A percentile compares a stretch with the other conserved stretches of the same genome.
phyloP scores from a whole-genome alignment of 2,329 filamentous ascomycete species.

The Mollisiaceae sp. region DNA sequence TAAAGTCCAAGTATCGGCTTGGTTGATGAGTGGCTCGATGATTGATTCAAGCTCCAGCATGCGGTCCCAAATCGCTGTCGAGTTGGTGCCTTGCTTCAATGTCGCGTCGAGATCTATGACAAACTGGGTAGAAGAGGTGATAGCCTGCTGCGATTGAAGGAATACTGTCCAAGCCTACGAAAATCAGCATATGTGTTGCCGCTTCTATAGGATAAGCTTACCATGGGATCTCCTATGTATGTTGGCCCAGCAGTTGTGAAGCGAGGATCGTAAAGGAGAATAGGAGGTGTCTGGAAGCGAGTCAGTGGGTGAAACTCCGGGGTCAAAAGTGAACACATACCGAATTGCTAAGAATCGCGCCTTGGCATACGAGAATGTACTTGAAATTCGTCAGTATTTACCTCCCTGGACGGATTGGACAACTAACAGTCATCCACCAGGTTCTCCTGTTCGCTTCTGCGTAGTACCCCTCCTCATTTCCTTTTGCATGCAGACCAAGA shows the following conservation, averaged over 20 bases:
- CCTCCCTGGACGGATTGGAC: neutral
- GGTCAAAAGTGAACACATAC: slow-evolving; percentile 40
- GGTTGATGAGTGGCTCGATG: slow-evolving; percentile 33
- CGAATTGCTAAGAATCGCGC: slow-evolving; percentile 55
- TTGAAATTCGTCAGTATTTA: slow-evolving; percentile 28
- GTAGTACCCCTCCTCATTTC: slow-evolving; percentile 47
- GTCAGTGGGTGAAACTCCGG: slow-evolving; percentile 2
- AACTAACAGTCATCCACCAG: slow-evolving; percentile 59
- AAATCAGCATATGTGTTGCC: neutral
- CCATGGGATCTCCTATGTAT: slow-evolving; percentile 49
- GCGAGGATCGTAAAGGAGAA: slow-evolving; percentile 49
- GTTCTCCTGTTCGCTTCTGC: slow-evolving; percentile 52
- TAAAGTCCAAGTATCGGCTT: slow-evolving; percentile 36
- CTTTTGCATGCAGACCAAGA: slow-evolving; percentile 49
- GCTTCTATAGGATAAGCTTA: slow-evolving; percentile 17
- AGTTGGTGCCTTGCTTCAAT: slow-evolving; percentile 46
- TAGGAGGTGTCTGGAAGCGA: slow-evolving; percentile 47
- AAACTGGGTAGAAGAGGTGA: slow-evolving; percentile 53
- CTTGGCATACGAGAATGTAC: slow-evolving; percentile 57
- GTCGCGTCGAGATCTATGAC: slow-evolving; percentile 53
- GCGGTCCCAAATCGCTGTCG: slow-evolving; percentile 46
- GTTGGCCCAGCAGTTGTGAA: slow-evolving; percentile 52
- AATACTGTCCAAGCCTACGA: slow-evolving; percentile 47
- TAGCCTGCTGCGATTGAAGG: slow-evolving; percentile 54
- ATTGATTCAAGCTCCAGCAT: slow-evolving; percentile 37